Evolutionary conservation across 2,329 filamentous ascomycete species (phyloP).

Genomic region (Colletotrichum costaricense): DNA sequence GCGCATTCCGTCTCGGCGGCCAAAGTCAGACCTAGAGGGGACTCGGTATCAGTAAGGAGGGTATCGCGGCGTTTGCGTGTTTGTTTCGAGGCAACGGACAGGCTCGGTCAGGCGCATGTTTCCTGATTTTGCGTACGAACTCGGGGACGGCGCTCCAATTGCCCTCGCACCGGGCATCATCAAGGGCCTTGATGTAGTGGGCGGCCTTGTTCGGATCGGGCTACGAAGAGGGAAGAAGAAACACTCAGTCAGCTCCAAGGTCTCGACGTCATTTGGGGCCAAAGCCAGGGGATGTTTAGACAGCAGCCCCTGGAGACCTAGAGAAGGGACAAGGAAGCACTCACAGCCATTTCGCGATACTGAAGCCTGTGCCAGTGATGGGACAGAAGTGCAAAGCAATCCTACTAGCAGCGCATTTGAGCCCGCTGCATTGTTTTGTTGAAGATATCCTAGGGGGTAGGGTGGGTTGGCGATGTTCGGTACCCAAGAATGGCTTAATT

Average conservation of each 20-base stretch:
- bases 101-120: conserved; percentile 87
- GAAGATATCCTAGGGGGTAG: conserved; percentile 11
- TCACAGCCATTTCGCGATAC: conserved; percentile 50
- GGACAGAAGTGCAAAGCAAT: conserved; percentile 20
- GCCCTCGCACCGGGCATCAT: conserved; percentile 87
- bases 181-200: conserved; percentile 84
- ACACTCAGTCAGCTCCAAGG: conserved; percentile 22
- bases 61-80: background rate
- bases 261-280: conserved; percentile 36
- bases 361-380: conserved; percentile 2
- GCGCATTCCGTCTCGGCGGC: conserved; percentile 77
- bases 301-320: background rate
- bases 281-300: conserved; percentile 4
- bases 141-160: conserved; percentile 90
- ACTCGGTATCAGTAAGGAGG: conserved; percentile 37
- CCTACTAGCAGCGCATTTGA: conserved; percentile 31
- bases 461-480: conserved; percentile 31
- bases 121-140: conserved; percentile 90
- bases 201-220: conserved; percentile 73
- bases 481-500: conserved; percentile 25
- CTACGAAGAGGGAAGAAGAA: conserved; percentile 26
- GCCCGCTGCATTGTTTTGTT: conserved; percentile 21
- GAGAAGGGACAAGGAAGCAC: conserved; percentile 31
- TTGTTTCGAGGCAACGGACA: conserved; percentile 67
- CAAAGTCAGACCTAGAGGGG: conserved; percentile 70